phyloP scores from a whole-genome alignment of 2,329 filamentous ascomycete species.

The Cercospora sojina region DNA sequence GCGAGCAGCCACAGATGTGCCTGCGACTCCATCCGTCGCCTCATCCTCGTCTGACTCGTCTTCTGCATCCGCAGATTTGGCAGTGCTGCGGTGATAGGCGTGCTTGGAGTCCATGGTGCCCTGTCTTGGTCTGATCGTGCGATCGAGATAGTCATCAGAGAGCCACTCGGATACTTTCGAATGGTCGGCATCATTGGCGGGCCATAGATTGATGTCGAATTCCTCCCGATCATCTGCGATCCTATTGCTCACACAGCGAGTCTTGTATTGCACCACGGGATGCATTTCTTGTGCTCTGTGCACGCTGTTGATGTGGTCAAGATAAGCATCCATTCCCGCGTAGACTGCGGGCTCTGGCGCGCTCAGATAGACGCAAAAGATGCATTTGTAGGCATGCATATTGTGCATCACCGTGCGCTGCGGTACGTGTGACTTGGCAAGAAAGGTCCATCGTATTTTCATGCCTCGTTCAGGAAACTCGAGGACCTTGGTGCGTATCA shows the following conservation, averaged over 20 bases:
- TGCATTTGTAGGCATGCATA: constrained; percentile 43
- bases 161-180: constrained; percentile 12
- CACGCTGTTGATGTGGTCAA: constrained; percentile 43
- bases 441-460: constrained; percentile 48
- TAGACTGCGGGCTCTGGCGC: constrained; percentile 12
- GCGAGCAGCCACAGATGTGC: not conserved
- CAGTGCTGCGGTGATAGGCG: not conserved
- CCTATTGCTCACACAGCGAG: constrained; percentile 43
- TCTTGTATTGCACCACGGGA: constrained; percentile 41
- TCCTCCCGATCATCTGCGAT: constrained; percentile 43
- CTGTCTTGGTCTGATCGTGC: not conserved
- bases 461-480: constrained; percentile 35
- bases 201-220: constrained; percentile 50
- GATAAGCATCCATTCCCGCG: constrained; percentile 41
- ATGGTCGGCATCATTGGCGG: constrained; percentile 8
- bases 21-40: not conserved
- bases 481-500: constrained; percentile 29
- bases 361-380: constrained; percentile 47
- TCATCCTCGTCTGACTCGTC: not conserved
- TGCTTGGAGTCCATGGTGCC: not conserved
- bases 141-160: constrained; percentile 4
- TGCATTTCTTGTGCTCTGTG: constrained; percentile 37
- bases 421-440: constrained; percentile 48
- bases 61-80: not conserved
- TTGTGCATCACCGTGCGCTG: constrained; percentile 33